Evolutionary conservation across 441 rosid species (phyloP).

Genomic region (Macaranga tanarius): DNA sequence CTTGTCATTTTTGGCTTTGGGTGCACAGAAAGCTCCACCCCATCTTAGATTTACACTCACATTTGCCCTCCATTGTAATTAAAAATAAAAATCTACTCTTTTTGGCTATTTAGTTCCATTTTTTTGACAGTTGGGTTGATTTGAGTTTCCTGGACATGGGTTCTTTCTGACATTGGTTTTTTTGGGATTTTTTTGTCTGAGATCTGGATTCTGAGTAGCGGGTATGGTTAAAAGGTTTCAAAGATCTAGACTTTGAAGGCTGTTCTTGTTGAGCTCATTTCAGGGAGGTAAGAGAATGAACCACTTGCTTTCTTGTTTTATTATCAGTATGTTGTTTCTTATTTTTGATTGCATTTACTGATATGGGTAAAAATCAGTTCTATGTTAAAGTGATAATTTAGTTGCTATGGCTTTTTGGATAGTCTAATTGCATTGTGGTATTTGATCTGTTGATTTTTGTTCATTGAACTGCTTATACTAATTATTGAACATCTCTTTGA

Average conservation of each 20-base stretch:
- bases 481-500: background rate
- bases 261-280: conserved; percentile 26
- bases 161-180: conserved; percentile 18
- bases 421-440: conserved; percentile 10
- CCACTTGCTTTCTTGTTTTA: background rate
- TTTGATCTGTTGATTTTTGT: conserved; percentile 33
- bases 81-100: background rate
- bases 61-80: conserved; percentile 26
- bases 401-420: conserved; percentile 7
- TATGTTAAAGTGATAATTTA: background rate
- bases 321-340: background rate
- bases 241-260: conserved; percentile 49
- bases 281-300: conserved; percentile 38
- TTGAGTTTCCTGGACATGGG: conserved; percentile 27
- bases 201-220: conserved; percentile 44
- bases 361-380: background rate
- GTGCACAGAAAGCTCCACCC: conserved; percentile 52
- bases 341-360: background rate
- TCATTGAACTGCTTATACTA: conserved; percentile 5
- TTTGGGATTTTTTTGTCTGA: conserved; percentile 27
- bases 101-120: conserved; percentile 30
- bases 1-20: conserved; percentile 39
- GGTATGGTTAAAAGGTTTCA: conserved; percentile 30
- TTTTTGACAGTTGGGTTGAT: conserved; percentile 30
- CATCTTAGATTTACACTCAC: conserved; percentile 61